Evolutionary conservation across 768 basidiomycete genomes (phyloP).

Genomic region (Xanthoconium purpureum): DNA sequence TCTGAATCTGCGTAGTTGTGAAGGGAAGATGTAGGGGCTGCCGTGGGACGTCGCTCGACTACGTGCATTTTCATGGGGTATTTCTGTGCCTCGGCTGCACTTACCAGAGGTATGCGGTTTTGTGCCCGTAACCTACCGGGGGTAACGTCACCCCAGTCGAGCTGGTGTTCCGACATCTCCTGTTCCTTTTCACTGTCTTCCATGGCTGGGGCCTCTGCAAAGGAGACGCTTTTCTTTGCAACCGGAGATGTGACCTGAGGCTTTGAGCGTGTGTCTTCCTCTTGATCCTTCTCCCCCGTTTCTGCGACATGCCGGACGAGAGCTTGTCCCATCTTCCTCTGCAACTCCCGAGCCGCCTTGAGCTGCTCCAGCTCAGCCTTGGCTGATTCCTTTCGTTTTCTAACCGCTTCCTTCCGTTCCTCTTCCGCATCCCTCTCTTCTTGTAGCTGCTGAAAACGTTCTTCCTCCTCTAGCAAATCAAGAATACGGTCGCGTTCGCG

Average conservation of each 20-base stretch:
- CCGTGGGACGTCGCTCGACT: conserved; percentile 56
- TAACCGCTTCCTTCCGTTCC: conserved; percentile 44
- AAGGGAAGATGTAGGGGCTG: conserved; percentile 12
- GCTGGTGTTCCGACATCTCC: conserved; percentile 4
- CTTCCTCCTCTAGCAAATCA: conserved; percentile 70
- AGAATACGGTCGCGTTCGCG: conserved; percentile 64
- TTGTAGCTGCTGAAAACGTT: conserved; percentile 43
- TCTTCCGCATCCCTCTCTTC: conserved; percentile 42
- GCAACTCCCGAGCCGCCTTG: conserved; percentile 47
- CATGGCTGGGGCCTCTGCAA: conserved; percentile 43
- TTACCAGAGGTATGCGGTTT: conserved; percentile 36
- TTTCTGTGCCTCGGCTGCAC: conserved; percentile 29
- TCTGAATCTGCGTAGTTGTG: conserved; percentile 52
- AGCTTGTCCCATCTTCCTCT: conserved; percentile 77
- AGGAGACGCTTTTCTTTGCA: conserved; percentile 63
- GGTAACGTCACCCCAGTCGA: conserved; percentile 55
- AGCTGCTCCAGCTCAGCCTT: conserved; percentile 39
- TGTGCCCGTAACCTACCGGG: conserved; percentile 46
- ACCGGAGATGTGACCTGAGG: conserved; percentile 32
- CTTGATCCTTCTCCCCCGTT: conserved; percentile 32
- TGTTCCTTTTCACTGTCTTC: conserved; percentile 17
- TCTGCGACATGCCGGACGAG: conserved; percentile 46
- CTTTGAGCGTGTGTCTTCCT: conserved; percentile 24
- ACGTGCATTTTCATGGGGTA: conserved; percentile 66
- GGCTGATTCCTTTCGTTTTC: conserved; percentile 49